Conservation (phyloP, 768 basidiomycete species). For the Suillus cothurnatus region DNA sequence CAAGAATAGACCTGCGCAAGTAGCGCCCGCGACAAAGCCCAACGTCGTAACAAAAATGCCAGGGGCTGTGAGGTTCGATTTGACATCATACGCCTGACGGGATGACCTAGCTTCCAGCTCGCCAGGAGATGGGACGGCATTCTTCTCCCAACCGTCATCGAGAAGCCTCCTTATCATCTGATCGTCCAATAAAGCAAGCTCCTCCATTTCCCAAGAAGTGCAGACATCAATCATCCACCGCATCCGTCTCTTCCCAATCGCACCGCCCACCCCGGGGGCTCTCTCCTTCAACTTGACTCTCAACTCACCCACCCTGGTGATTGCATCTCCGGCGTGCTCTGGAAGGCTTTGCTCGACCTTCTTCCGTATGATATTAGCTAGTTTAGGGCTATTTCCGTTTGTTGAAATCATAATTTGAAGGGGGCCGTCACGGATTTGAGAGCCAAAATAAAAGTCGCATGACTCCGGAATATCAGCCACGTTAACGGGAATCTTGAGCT, state of each 20-base stretch:
- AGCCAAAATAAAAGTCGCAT: conserved; percentile 99
- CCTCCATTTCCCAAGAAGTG: conserved; percentile 82
- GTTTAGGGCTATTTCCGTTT: conserved; percentile 88
- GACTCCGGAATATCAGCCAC: conserved; percentile 94
- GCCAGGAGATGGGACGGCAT: conserved; percentile 46
- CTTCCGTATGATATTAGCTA: conserved; percentile 82
- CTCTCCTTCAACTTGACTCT: conserved; percentile 72
- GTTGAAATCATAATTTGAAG: conserved; percentile 97
- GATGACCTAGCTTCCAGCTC: conserved; percentile 36
- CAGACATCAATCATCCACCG: conserved; percentile 89
- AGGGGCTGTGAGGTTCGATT: not conserved
- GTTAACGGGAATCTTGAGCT: conserved; percentile 81
- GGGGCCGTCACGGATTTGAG: conserved; percentile 86
- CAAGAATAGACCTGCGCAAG: conserved; percentile 37
- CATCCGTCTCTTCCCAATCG: conserved; percentile 80
- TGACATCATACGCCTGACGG: not conserved
- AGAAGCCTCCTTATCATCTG: conserved; percentile 64
- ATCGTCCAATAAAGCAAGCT: conserved; percentile 73
- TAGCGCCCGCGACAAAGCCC: conserved; percentile 47
- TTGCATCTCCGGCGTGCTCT: conserved; percentile 71
- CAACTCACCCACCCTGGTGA: conserved; percentile 77
- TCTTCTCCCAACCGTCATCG: conserved; percentile 85
- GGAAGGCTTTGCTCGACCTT: conserved; percentile 71
- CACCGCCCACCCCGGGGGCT: conserved; percentile 83
- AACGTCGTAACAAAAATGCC: conserved; percentile 28